phyloP scores from a whole-genome alignment of 192 early-diverging fungal species.

The Entomortierella lignicola region DNA sequence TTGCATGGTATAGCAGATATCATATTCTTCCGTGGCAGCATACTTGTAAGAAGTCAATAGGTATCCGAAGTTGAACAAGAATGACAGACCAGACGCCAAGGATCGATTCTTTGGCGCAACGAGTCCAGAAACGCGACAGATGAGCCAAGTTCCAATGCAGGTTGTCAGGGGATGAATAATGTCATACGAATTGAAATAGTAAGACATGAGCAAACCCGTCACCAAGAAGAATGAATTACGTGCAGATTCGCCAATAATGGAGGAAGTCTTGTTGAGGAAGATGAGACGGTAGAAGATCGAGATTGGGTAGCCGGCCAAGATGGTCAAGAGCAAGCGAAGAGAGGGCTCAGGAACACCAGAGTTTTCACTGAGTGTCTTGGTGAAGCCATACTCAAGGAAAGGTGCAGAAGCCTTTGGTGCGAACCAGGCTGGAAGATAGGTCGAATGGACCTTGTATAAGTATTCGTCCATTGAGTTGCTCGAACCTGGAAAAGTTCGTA shows the following conservation, averaged over 20 bases:
- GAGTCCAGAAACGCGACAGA: conserved; percentile 31
- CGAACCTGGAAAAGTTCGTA: neutral
- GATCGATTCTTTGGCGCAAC: conserved; percentile 54
- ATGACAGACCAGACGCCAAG: conserved; percentile 44
- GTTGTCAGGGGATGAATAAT: conserved; percentile 66
- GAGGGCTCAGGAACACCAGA: conserved; percentile 65
- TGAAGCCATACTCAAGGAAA: conserved; percentile 51
- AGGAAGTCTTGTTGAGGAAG: conserved; percentile 54
- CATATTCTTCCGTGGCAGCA: conserved; percentile 62
- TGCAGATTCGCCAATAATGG: conserved; percentile 50
- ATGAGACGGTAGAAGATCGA: conserved; percentile 58
- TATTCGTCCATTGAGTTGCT: conserved; percentile 23
- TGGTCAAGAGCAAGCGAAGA: conserved; percentile 59
- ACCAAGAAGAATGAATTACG: conserved; percentile 61
- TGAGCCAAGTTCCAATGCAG: conserved; percentile 54
- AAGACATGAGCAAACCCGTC: conserved; percentile 58
- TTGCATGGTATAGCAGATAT: conserved; percentile 71
- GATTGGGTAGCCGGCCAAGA: conserved; percentile 60
- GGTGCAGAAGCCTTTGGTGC: conserved; percentile 24
- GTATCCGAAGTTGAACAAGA: conserved; percentile 64
- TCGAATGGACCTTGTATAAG: conserved; percentile 23
- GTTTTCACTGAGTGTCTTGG: conserved; percentile 28
- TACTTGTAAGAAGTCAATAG: conserved; percentile 61
- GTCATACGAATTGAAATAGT: conserved; percentile 60
- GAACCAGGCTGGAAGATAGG: conserved; percentile 42